These are phyloP conservation scores for Cladorrhinum sp. DNA, from an alignment of 2,329 filamentous ascomycete genomes.

Conservation along the genomic window DNA sequence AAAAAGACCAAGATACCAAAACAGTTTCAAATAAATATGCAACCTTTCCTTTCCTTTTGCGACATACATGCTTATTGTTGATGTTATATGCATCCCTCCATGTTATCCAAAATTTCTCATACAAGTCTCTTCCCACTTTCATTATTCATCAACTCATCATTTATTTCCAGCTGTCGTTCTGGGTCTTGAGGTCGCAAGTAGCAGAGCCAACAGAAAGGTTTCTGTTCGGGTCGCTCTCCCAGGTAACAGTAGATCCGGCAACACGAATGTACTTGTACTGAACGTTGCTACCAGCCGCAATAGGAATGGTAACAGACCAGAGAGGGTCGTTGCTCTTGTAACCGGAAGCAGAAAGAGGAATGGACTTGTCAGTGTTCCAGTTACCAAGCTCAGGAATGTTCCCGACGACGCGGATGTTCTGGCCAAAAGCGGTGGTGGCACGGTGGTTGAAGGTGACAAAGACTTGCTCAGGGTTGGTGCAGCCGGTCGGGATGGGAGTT, in stretches of 20 bases:
- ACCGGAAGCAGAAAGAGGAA: slow-evolving; percentile 54
- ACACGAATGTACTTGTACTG: slow-evolving; percentile 59
- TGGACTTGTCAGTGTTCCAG: slow-evolving; percentile 56
- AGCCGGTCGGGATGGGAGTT: slow-evolving; percentile 33
- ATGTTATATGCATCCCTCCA: background rate
- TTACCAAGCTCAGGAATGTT: slow-evolving; percentile 56
- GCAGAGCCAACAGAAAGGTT: slow-evolving; percentile 36
- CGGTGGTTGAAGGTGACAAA: slow-evolving; percentile 61
- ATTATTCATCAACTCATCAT: background rate
- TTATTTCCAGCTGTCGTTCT: slow-evolving; percentile 7
- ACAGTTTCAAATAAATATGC: background rate
- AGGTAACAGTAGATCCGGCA: slow-evolving; percentile 31
- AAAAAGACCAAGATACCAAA: background rate
- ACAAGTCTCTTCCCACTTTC: background rate
- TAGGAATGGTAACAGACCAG: slow-evolving; percentile 56
- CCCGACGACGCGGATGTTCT: slow-evolving; percentile 65
- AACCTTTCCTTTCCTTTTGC: background rate
- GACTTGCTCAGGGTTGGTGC: slow-evolving; percentile 44
- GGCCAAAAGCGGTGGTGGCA: slow-evolving; percentile 56
- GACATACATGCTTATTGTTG: background rate
- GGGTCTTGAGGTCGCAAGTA: slow-evolving; percentile 4
- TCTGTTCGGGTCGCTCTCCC: slow-evolving; percentile 60
- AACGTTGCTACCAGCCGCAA: slow-evolving; percentile 55
- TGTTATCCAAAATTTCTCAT: too few species aligned
- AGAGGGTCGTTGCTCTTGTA: slow-evolving; percentile 60